Percentiles rank a stretch among this genome's conserved stretches.
Evolutionary conservation across 1,139 yeast species (phyloP).

Genomic region (Blastobotrys arbuscula): DNA sequence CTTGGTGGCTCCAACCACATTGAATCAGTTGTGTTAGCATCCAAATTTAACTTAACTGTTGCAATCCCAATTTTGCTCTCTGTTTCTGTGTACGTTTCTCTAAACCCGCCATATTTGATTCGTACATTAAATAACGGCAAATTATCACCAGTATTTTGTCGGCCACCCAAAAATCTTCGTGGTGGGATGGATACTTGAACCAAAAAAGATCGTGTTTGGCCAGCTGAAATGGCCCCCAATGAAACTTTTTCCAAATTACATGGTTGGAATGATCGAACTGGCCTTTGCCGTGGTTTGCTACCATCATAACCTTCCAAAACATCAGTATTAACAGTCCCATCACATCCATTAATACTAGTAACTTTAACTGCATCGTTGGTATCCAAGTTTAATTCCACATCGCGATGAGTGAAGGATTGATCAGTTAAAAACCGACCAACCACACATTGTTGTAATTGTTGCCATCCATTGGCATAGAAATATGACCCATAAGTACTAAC

Average conservation of each 20-base stretch:
- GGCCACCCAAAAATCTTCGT: constrained; percentile 6
- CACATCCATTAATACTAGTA: constrained; percentile 15
- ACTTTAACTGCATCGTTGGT: constrained; percentile 17
- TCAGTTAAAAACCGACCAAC: constrained; percentile 15
- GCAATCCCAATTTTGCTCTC: constrained; percentile 8
- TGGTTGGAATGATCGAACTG: constrained; percentile 12
- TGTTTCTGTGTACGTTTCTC: not conserved
- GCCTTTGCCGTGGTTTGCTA: not conserved
- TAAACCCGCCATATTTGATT: constrained; percentile 14
- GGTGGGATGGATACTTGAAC: constrained; percentile 21
- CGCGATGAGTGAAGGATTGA: constrained; percentile 15
- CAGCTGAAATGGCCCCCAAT: constrained; percentile 20
- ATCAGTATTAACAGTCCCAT: constrained; percentile 10
- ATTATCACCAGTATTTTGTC: not conserved
- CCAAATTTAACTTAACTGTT: not conserved
- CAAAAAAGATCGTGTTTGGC: constrained; percentile 20
- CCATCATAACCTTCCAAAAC: constrained; percentile 13
- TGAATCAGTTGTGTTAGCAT: not conserved
- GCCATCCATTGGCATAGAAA: constrained; percentile 17
- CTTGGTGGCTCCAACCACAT: constrained; percentile 1
- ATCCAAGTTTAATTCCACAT: constrained; percentile 17
- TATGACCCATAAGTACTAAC: constrained; percentile 15
- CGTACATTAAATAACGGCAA: constrained; percentile 13
- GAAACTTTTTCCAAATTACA: constrained; percentile 13
- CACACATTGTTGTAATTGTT: constrained; percentile 12